Evolutionary conservation across 1,284 basidiomycete genomes (phyloP).

Genomic region (Trichosporon coremiiforme): DNA sequence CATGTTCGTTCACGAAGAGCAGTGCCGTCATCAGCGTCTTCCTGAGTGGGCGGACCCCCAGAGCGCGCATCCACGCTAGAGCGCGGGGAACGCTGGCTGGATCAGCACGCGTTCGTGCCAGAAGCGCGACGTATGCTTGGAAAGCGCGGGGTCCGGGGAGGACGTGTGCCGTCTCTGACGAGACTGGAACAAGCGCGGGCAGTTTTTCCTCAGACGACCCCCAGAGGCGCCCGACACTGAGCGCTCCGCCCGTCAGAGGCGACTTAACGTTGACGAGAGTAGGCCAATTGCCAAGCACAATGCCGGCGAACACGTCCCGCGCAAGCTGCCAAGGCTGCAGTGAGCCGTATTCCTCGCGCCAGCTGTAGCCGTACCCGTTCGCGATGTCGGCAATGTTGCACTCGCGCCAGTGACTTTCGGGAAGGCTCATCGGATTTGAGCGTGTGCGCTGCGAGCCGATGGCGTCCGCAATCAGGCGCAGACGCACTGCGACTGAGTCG

Average conservation of each 20-base stretch:
- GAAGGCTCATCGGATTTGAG: not conserved
- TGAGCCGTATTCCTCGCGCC: slow-evolving; percentile 32
- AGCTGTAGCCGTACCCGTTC: slow-evolving; percentile 26
- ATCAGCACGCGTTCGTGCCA: slow-evolving; percentile 61
- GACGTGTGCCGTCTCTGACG: slow-evolving; percentile 56
- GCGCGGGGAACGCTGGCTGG: slow-evolving; percentile 55
- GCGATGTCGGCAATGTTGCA: slow-evolving; percentile 8
- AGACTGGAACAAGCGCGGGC: slow-evolving; percentile 1
- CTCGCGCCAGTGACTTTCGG: slow-evolving; percentile 18
- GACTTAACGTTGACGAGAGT: slow-evolving; percentile 34
- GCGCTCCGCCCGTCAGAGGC: slow-evolving; percentile 38
- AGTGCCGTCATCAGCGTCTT: slow-evolving; percentile 67
- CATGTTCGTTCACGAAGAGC: slow-evolving; percentile 70
- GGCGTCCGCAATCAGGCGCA: slow-evolving; percentile 37
- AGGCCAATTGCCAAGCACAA: slow-evolving; percentile 49
- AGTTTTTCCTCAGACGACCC: slow-evolving; percentile 20
- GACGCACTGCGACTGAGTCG: slow-evolving; percentile 33
- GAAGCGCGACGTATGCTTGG: slow-evolving; percentile 66
- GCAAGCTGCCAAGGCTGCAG: slow-evolving; percentile 41
- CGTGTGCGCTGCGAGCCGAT: slow-evolving; percentile 20
- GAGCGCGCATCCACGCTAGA: slow-evolving; percentile 73
- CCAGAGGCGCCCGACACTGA: slow-evolving; percentile 27
- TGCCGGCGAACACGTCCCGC: slow-evolving; percentile 39
- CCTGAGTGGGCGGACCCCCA: slow-evolving; percentile 62
- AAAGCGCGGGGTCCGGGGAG: slow-evolving; percentile 62